Percentiles rank a stretch among this genome's conserved stretches.
These are phyloP conservation scores for Cystobasidium slooffiae DNA, from an alignment of 1,284 basidiomycete genomes.

Conservation along the genomic window DNA sequence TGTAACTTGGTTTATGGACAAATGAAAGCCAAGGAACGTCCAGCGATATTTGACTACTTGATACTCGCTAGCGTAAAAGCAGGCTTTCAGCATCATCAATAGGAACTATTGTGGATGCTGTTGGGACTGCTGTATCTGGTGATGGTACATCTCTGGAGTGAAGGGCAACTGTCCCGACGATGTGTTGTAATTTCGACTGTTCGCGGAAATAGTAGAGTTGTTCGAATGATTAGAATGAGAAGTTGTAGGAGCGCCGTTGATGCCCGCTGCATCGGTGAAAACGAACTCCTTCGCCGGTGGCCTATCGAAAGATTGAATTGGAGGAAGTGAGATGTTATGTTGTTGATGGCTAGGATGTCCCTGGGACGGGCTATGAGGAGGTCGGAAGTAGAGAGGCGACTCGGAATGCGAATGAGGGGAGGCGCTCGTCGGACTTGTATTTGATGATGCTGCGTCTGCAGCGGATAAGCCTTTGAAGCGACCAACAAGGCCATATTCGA, in stretches of 20 bases:
- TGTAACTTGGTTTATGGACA: slow-evolving; percentile 1
- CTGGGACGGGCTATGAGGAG: slow-evolving; percentile 27
- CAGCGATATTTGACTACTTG: neutral
- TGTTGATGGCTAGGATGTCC: slow-evolving; percentile 25
- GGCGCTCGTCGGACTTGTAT: slow-evolving; percentile 13
- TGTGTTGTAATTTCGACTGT: slow-evolving; percentile 14
- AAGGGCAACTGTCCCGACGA: slow-evolving; percentile 21
- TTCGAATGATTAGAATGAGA: slow-evolving; percentile 39
- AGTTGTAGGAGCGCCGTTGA: slow-evolving; percentile 20
- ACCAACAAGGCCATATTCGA: slow-evolving; percentile 37
- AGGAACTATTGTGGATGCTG: slow-evolving; percentile 3
- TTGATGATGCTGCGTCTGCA: slow-evolving; percentile 56
- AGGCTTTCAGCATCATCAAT: too few species aligned
- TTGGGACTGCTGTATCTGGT: slow-evolving; percentile 32
- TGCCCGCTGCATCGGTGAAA: slow-evolving; percentile 8
- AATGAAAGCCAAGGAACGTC: neutral
- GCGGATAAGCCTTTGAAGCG: slow-evolving; percentile 62
- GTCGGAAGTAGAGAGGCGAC: slow-evolving; percentile 21
- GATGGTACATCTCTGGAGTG: slow-evolving; percentile 41
- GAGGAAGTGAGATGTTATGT: slow-evolving; percentile 24
- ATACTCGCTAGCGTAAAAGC: neutral
- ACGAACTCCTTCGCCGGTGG: slow-evolving; percentile 40
- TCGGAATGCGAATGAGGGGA: slow-evolving; percentile 23
- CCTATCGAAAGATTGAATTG: slow-evolving; percentile 40
- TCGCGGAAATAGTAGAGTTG: slow-evolving; percentile 33